These are phyloP conservation scores for Plasmodium relictum DNA, from an alignment of 169 alveolate genomes.

Conservation along the genomic window DNA sequence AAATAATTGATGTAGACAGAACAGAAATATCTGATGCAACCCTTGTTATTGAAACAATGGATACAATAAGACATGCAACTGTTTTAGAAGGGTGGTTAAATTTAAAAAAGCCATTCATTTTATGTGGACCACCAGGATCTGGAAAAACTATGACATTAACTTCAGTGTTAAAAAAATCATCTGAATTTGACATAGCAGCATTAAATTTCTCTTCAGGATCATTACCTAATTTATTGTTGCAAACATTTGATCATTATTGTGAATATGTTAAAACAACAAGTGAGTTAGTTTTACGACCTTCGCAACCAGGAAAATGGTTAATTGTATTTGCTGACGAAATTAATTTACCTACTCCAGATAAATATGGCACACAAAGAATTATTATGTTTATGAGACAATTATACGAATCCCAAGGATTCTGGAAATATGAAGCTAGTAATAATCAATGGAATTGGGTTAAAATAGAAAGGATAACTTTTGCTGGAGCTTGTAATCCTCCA, in stretches of 20 bases:
- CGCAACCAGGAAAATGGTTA: constrained; percentile 95
- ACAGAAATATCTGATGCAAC: constrained; percentile 95
- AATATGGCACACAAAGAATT: constrained; percentile 97
- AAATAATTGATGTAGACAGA: constrained; percentile 89
- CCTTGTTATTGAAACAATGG: constrained; percentile 96
- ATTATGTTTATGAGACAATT: constrained; percentile 96
- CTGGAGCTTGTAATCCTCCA: constrained; percentile 99
- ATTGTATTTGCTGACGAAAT: constrained; percentile 98
- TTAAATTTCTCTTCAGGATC: constrained; percentile 97
- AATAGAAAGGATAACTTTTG: constrained; percentile 97
- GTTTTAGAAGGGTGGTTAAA: constrained; percentile 96
- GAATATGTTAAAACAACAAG: constrained; percentile 94
- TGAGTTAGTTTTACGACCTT: constrained; percentile 95
- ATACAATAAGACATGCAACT: constrained; percentile 96
- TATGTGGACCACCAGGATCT: constrained; percentile 99
- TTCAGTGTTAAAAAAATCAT: constrained; percentile 94
- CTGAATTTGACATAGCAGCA: constrained; percentile 96
- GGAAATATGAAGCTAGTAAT: constrained; percentile 92
- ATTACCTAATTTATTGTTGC: constrained; percentile 94
- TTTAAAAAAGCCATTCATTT: constrained; percentile 96
- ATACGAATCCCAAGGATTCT: constrained; percentile 97
- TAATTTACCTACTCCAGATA: constrained; percentile 97
- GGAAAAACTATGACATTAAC: constrained; percentile 98
- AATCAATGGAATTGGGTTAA: constrained; percentile 92
- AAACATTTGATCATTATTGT: constrained; percentile 97